Base-by-base conservation (phyloP, 129 eudicot genomes). In the carrot (Daucus carota) region DNA sequence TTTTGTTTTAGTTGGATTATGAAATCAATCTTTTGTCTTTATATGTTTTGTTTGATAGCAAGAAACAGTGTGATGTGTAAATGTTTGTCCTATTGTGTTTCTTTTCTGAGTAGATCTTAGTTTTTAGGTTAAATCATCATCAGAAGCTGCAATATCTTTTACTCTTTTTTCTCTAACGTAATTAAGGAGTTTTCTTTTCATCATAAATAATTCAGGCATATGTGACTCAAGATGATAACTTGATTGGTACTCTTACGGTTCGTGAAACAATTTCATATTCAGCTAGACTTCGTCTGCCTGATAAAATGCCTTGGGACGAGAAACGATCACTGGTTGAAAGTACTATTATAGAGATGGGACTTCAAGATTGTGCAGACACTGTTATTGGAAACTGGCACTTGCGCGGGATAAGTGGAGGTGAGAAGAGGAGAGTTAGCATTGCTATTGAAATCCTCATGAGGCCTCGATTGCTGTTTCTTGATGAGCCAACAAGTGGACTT, bases 171-270 rank as follows among this genome's bases (percentile, higher is more conserved):
- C 32, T 9, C 29, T 54, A 54, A 54, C 10, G 20, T 28, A 17
- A 24, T 62, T 28, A 62, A 60, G 32, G 33, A 11, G 0, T 62
- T 62, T 4, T 2, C 1, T 26, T 12, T 62, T 62, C 0, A 29
- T 5, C 8, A 63, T 15, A 52, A 10, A 60, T 29, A 36, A 68
- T 29, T 54, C 89, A 95, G 99, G 99, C 99, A 31, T 95, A 95
- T 76, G 99, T 95, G 71, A 95, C 99, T 14, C 99, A 95, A 88
- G 99, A 95, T 48, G 99, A 95, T 79, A 95, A 87, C 84, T 80
- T 95, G 82, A 95, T 95, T n/a, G 99, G 99, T 11, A 95, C 99
- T 15, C 87, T 95, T 29, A 95, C 99, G 4, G 99, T 95, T n/a
- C 88, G 97, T 8, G 99, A 95, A 77, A 91, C 99, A 7, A 95